Base-by-base conservation (phyloP, 768 basidiomycete genomes). In the Trichaptum fuscoviolaceum region DNA sequence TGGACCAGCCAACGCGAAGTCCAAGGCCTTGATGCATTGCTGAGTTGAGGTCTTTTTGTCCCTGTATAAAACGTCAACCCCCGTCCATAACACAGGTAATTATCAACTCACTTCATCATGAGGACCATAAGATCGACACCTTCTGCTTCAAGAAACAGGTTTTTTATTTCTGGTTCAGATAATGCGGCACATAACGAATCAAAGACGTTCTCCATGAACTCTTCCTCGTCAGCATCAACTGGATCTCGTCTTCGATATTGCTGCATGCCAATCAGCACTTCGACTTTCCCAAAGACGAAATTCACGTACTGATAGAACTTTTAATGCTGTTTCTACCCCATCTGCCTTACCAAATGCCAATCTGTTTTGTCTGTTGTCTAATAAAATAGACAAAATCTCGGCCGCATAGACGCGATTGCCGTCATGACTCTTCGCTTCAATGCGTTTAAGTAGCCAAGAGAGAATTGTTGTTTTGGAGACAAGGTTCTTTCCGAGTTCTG, bases 161-260 rank as follows among this genome's bases (percentile, higher is more conserved):
- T 75, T 77, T 98, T 99, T 74, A 91, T 86, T 61, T 87, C 81
- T 17, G 88, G 81, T 75, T 96, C 95, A 35, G 81, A 85, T 25
- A 99, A 81, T 0, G 89, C 84, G 0, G 95, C 96, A 74, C 97
- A 99, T 25, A 99, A 77, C 0, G 88, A 77, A 74, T 98, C 93
- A 73, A 99, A 99, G 3, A 94, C 72, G 75, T 99, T 99, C 75
- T 99, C 97, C 95, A 99, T 96, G 77, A 95, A 99, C 75, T 99
- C 97, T 5, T 87, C 82, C 77, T 99, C 97, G 68, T 99, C 97
- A 8, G 89, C 83, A 69, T 95, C 89, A 0, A 80, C 79, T 17
- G 96, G 96, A 73, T 98, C 92, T 65, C 87, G 84, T 73, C 85
- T 84, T 57, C 96, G 89, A 74, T 90, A 99, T 87, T 91, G 90